These are phyloP conservation scores for Spirogloea muscicola DNA, from an alignment of 139 green algal species.

Conservation along the genomic window DNA sequence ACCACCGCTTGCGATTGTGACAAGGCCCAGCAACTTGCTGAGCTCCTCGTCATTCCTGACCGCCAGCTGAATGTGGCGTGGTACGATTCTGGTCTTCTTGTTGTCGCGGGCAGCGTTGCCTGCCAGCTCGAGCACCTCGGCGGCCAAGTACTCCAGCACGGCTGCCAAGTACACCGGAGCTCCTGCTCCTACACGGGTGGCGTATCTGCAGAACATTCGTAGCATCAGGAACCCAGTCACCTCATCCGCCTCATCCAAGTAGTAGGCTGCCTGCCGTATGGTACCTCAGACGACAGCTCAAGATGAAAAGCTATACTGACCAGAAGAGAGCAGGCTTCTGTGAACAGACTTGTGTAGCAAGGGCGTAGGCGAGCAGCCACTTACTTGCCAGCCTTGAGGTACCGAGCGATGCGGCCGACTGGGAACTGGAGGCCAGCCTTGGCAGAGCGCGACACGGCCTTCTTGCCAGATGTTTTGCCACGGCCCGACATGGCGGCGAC, in stretches of 20 bases:
- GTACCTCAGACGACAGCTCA: no score
- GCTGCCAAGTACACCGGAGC: constrained; percentile 73
- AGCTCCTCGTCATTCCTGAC: constrained; percentile 54
- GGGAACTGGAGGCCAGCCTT: constrained; percentile 91
- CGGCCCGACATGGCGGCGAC: constrained; percentile 63
- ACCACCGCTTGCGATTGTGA: constrained; percentile 74
- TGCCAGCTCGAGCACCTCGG: constrained; percentile 78
- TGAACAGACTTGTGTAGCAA: no score
- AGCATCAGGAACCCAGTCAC: no score
- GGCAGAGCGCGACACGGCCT: constrained; percentile 68
- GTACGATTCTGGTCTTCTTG: constrained; percentile 85
- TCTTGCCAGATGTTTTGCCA: constrained; percentile 73
- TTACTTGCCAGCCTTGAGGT: constrained; percentile 83
- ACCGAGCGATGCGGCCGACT: constrained; percentile 76
- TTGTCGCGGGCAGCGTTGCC: constrained; percentile 87
- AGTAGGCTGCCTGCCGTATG: no score
- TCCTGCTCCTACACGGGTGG: constrained; percentile 63
- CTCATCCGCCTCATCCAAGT: no score
- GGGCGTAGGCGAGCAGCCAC: no score
- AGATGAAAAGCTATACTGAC: no score
- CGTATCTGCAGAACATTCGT: no score
- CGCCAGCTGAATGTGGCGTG: constrained; percentile 51
- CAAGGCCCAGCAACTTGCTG: constrained; percentile 46
- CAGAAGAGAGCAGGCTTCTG: no score
- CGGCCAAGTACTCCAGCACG: constrained; percentile 80